Evolutionary conservation across 306 rosid genomes (phyloP), one percentile per base, ranked within the genome.

Genomic region (Cicer judaicum): DNA sequence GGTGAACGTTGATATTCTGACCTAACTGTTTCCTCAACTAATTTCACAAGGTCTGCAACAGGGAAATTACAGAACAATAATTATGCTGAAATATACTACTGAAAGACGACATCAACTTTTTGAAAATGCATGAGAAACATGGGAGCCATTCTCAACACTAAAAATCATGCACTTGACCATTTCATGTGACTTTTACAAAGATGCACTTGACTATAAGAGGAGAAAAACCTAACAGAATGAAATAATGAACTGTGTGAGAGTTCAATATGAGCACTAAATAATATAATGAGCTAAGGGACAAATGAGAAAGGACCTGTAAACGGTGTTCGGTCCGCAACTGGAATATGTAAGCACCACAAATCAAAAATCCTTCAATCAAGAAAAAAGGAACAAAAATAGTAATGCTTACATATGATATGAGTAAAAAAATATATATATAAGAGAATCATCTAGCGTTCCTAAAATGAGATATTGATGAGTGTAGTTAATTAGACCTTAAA

Each of bases 331-430:
- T 94, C 96, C 77, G 68, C 76, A 13, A 81, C 88, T 38, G 99
- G 97, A 79, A 88, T 90, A 81, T 94, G 99, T 89, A 94, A 84
- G 93, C 99, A 88, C 93, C 93, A 88, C 69, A 90, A 9, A 40
- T 94, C 88, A 80, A 88, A 94, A 53, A 88, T 80, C 88, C 97
- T 94, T 77, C 85, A 54, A 34, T 34, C 18, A 60, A 34, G 12
- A 62, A 62, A 29, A 14, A 74, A 53, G 50, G 29, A 44, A 53
- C 54, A 47, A n/a, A 59, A 56, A 11, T 9, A 71, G 55, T 49
- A 62, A 21, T 70, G 29, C 43, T 77, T 16, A 67, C 36, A 29
- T 29, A 60, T 60, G 29, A 53, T 62, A 52, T 80, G 65, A 76
- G 60, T 73, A 7, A 36, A 29, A 29, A 29, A 19, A 72, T 55